Base-by-base conservation (phyloP, 2,329 filamentous ascomycete species). In the Arthrinium puccinioides region DNA sequence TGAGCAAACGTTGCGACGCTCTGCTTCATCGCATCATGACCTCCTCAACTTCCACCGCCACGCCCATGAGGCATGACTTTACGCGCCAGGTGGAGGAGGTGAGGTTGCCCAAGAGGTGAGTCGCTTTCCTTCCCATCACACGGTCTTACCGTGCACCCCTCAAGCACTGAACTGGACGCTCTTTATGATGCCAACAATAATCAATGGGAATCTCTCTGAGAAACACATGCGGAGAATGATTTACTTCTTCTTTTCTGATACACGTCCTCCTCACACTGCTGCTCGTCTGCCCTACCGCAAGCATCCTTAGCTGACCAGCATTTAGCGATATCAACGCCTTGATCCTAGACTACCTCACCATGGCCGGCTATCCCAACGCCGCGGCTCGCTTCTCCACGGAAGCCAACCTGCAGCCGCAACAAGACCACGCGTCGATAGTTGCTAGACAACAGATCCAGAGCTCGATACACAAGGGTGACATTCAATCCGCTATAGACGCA, bases 181-280 rank as follows among this genome's bases (percentile, higher is more conserved):
- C 45, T 44, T 53, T 47, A 53, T 54, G 54, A 50, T 60, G 54
- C 21, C 13, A 37, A 13, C 18, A n/a, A 67, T 74, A 81, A 82
- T 86, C 82, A 94, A 95, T 98, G 92, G 92, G 92, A 98, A 98
- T 98, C 92, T 98, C 94, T 98, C 92, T 84, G 87, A 97, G 86
- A 75, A 78, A 70, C 67, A 61, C 65, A 75, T 98, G 92, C 86
- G 83, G 92, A 98, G 80, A 87, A 63, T 72, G 67, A 72, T 82
- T 86, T 35, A 35, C 37, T 46, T 40, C 32, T 42, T 43, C 44
- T 44, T 39, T 48, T 54, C 49, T 55, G 51, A 57, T 38, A 25
- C 36, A 43, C 31, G 39, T 42, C 23, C 40, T 20, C 27, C 33
- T 35, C 39, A 19, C 31, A 37, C 21, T 15, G 37, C 32, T 7